Conservation (phyloP, 345 rosid species). For the Rhizophora apiculata region DNA sequence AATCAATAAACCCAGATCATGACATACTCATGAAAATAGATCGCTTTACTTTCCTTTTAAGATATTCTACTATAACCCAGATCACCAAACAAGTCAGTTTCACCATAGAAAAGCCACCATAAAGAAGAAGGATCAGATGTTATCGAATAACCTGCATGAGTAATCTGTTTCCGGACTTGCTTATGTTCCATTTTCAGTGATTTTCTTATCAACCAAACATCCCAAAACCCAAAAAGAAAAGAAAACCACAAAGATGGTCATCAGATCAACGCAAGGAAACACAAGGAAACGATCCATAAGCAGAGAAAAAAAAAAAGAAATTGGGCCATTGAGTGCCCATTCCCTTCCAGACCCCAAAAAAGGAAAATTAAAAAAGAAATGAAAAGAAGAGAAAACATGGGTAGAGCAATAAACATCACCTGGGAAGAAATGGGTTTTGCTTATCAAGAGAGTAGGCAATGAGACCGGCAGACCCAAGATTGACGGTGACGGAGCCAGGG, state of each 20-base stretch:
- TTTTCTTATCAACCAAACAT: slow-evolving; percentile 1
- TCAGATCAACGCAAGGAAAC: slow-evolving; percentile 6
- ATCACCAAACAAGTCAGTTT: too few relatives aligned
- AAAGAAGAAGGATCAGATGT: neutral
- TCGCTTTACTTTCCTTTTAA: too few relatives aligned
- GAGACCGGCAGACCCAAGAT: slow-evolving; percentile 72
- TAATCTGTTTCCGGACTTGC: neutral
- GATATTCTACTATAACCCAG: too few relatives aligned
- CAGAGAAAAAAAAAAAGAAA: neutral
- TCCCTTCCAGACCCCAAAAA: too few relatives aligned
- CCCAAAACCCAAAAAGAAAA: neutral
- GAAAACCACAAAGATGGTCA: slow-evolving; percentile 8
- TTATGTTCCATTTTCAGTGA: neutral
- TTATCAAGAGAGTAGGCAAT: slow-evolving; percentile 65
- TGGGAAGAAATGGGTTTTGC: slow-evolving; percentile 87
- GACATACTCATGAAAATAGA: neutral
- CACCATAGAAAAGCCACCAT: too few relatives aligned
- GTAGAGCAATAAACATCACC: slow-evolving; percentile 30
- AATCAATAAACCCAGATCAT: neutral
- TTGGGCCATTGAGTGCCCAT: neutral
- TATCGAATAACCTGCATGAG: neutral
- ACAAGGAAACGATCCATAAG: neutral
- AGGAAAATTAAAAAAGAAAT: too few relatives aligned
- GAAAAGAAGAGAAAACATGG: neutral
- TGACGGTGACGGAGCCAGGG: slow-evolving; percentile 61